These are phyloP conservation scores for Lomentospora prolificans DNA, from an alignment of 2,329 filamentous ascomycete genomes.

Conservation along the genomic window DNA sequence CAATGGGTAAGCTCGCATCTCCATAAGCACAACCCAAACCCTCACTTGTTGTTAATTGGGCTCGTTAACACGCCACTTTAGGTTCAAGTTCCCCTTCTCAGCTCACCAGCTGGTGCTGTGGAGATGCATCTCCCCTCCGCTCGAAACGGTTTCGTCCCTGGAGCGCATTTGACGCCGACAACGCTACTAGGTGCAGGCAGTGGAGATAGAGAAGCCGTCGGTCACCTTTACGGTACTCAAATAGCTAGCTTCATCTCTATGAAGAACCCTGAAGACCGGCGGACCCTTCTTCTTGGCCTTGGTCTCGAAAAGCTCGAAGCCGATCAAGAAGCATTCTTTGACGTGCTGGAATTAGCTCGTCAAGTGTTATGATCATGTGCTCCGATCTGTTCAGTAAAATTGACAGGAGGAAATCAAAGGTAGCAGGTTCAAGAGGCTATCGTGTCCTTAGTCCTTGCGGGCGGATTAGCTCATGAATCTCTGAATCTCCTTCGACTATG, in stretches of 20 bases:
- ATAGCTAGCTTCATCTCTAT: constrained; percentile 72
- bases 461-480: too few relatives aligned
- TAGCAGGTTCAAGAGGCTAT: too few relatives aligned
- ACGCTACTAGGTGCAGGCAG: constrained; percentile 79
- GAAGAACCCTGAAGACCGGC: constrained; percentile 54
- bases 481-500: too few relatives aligned
- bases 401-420: too few relatives aligned
- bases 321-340: constrained; percentile 50
- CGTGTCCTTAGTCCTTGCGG: too few relatives aligned
- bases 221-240: constrained; percentile 82
- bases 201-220: constrained; percentile 68
- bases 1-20: constrained; percentile 69
- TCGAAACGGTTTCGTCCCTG: constrained; percentile 46
- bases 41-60: too few relatives aligned
- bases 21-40: not conserved
- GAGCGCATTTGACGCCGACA: constrained; percentile 73
- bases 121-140: constrained; percentile 46
- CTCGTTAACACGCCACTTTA: constrained; percentile 23
- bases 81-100: constrained; percentile 72
- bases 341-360: constrained; percentile 53
- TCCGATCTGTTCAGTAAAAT: not conserved
- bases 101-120: constrained; percentile 51
- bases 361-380: constrained; percentile 37
- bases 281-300: constrained; percentile 52
- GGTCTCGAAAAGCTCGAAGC: constrained; percentile 42